These are phyloP conservation scores for Bolboschoenus planiculmis DNA, from an alignment of 176 grass and related monocot genomes.

Conservation along the genomic window DNA sequence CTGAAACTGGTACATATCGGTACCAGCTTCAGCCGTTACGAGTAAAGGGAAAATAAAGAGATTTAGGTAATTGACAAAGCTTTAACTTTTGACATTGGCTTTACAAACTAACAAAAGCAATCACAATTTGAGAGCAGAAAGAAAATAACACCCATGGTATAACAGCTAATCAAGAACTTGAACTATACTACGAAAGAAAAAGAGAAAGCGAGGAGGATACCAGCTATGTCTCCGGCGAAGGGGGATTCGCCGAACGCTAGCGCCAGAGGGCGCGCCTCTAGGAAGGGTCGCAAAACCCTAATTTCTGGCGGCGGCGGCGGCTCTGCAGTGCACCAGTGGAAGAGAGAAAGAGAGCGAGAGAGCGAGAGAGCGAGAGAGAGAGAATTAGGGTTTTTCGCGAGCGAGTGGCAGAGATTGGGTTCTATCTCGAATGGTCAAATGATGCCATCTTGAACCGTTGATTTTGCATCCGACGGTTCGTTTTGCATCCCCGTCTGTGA, in stretches of 20 bases:
- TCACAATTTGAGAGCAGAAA: background rate
- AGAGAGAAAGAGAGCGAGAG: background rate
- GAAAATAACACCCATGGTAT: background rate
- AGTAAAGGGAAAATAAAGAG: background rate
- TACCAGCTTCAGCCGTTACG: background rate
- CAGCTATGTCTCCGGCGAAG: background rate
- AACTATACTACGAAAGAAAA: background rate
- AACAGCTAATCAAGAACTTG: background rate
- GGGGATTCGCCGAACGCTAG: background rate
- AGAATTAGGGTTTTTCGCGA: constrained; percentile 15
- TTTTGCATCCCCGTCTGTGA: background rate
- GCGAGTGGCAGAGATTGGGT: background rate
- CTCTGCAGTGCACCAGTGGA: background rate
- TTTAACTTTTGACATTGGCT: background rate
- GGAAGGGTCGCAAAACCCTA: background rate
- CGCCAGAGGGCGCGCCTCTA: background rate
- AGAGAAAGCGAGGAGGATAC: background rate
- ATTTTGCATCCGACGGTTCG: background rate
- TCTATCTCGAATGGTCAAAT: background rate
- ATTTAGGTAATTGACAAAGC: background rate
- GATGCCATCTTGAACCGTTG: background rate
- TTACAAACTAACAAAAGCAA: background rate
- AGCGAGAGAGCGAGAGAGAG: background rate
- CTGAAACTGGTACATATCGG: background rate
- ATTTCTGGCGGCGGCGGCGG: background rate